Percentiles rank a stretch among this genome's conserved stretches.
phyloP scores from a whole-genome alignment of 257 asterid species.

The Fraxinus cuspidata region DNA sequence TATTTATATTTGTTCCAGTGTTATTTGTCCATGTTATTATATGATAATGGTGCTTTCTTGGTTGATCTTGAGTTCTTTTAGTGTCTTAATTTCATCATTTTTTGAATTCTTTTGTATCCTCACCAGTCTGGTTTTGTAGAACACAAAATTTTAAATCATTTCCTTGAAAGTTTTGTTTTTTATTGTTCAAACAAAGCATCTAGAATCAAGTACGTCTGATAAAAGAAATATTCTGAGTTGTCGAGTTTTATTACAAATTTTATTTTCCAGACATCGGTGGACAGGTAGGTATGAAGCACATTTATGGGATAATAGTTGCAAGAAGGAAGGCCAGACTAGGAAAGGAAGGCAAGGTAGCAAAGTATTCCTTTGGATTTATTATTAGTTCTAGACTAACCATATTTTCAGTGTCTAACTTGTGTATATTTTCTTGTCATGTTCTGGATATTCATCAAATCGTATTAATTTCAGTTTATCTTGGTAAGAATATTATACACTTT shows the following conservation, averaged over 20 bases:
- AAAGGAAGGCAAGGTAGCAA: slow-evolving; percentile 46
- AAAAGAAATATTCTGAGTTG: neutral
- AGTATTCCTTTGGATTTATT: slow-evolving; percentile 27
- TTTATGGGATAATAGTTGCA: slow-evolving; percentile 48
- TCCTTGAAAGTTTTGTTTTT: no score
- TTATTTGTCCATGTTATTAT: no score
- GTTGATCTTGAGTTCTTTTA: neutral
- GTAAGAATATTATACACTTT: slow-evolving; percentile 31
- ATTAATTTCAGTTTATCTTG: slow-evolving; percentile 43
- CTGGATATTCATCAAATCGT: slow-evolving; percentile 36
- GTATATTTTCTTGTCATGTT: slow-evolving; percentile 33
- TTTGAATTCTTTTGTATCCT: no score
- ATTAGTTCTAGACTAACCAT: no score
- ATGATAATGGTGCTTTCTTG: neutral
- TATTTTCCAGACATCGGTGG: slow-evolving; percentile 36
- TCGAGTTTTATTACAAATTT: neutral
- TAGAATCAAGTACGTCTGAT: neutral
- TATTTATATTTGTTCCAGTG: no score
- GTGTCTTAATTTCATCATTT: neutral
- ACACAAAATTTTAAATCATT: no score
- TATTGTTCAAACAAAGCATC: no score
- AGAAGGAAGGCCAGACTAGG: slow-evolving; percentile 46
- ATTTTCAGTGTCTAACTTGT: slow-evolving; percentile 35
- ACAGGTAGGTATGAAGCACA: slow-evolving; percentile 48
- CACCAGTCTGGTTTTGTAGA: no score